Percentiles rank a stretch among this genome's conserved stretches.
Evolutionary conservation across 495 filamentous ascomycete species (phyloP).

Genomic region (Sabuloglossum arenarium): DNA sequence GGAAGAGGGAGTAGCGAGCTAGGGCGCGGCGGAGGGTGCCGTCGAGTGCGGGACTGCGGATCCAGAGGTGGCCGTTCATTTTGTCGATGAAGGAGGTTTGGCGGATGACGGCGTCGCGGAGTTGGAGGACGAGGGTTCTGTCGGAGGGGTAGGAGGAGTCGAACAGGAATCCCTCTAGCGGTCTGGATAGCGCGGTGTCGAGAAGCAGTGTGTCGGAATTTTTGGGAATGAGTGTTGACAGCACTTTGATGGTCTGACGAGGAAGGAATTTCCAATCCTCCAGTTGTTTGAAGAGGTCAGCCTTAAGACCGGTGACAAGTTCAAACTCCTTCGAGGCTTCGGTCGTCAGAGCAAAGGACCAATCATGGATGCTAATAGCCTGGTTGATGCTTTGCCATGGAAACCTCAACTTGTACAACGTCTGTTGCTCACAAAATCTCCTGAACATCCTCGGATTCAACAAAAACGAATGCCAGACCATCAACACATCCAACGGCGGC

Average conservation of each 20-base stretch:
- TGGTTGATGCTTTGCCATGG: background rate
- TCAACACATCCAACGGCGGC: constrained; percentile 1
- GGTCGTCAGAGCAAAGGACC: no score
- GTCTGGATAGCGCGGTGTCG: no score
- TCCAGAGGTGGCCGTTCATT: constrained; percentile 14
- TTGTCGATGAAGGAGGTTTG: constrained; percentile 14
- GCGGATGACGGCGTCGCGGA: constrained; percentile 5
- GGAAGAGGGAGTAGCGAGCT: constrained; percentile 15
- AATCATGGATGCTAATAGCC: background rate
- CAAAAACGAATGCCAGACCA: constrained; percentile 3
- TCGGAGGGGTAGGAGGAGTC: background rate
- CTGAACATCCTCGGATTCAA: background rate
- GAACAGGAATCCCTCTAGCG: no score
- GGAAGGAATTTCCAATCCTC: no score
- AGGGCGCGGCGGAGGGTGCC: constrained; percentile 9
- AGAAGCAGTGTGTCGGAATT: no score
- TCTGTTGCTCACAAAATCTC: background rate
- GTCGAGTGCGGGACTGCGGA: constrained; percentile 15
- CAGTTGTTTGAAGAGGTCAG: no score
- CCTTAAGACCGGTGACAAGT: no score
- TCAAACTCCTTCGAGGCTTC: no score
- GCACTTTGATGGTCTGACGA: no score
- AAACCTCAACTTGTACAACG: background rate
- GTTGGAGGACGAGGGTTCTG: background rate
- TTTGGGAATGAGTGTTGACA: no score